phyloP scores from a whole-genome alignment of 2,329 filamentous ascomycete species.

The Myriosclerotinia curreyana region DNA sequence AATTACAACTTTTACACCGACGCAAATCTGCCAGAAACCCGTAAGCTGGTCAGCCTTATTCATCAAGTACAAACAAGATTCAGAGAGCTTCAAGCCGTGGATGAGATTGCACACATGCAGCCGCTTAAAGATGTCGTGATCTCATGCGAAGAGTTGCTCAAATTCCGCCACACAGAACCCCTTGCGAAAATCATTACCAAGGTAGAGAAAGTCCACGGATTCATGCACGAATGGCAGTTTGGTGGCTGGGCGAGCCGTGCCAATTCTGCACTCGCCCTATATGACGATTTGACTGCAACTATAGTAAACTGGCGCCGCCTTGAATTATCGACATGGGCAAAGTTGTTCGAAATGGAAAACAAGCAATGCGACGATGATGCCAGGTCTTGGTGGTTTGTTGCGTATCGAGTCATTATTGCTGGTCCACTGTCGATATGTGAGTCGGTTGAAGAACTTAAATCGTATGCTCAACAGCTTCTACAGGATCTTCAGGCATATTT shows the following conservation, averaged over 20 bases:
- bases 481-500: slow-evolving; percentile 78
- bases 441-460: slow-evolving; percentile 55
- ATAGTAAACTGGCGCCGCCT: slow-evolving; percentile 88
- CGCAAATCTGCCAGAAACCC: slow-evolving; percentile 70
- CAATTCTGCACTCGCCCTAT: slow-evolving; percentile 66
- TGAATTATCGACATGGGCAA: slow-evolving; percentile 89
- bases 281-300: slow-evolving; percentile 74
- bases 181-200: slow-evolving; percentile 82
- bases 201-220: slow-evolving; percentile 80
- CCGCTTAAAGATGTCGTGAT: slow-evolving; percentile 73
- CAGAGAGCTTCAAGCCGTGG: slow-evolving; percentile 61
- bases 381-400: slow-evolving; percentile 92
- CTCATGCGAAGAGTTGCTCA: slow-evolving; percentile 71
- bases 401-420: slow-evolving; percentile 84
- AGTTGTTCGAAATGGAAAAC: slow-evolving; percentile 79
- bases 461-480: slow-evolving; percentile 68
- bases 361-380: slow-evolving; percentile 74
- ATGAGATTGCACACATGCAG: slow-evolving; percentile 70
- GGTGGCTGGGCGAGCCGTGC: slow-evolving; percentile 79
- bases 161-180: slow-evolving; percentile 75
- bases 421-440: slow-evolving; percentile 66
- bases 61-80: slow-evolving; percentile 70
- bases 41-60: slow-evolving; percentile 67
- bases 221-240: slow-evolving; percentile 90
- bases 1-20: slow-evolving; percentile 89